Percentiles rank a stretch among this genome's conserved stretches.
phyloP scores from a whole-genome alignment of 805 yeast species.

The Saccharomycopsis javanensis region DNA sequence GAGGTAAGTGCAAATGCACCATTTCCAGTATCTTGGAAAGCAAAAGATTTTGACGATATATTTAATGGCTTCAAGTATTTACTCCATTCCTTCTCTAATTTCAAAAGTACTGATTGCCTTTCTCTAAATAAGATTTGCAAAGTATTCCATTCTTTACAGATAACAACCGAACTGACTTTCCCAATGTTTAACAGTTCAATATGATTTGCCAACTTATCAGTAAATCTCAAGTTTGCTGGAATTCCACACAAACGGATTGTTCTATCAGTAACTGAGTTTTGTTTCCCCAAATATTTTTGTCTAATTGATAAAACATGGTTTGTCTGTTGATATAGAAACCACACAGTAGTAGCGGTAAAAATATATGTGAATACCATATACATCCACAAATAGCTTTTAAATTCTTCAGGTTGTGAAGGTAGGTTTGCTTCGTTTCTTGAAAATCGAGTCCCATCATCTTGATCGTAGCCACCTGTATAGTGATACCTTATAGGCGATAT shows the following conservation, averaged over 20 bases:
- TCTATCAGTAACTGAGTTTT: slow-evolving; percentile 82
- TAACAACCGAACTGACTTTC: slow-evolving; percentile 61
- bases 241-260: slow-evolving; percentile 84
- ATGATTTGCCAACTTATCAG: slow-evolving; percentile 58
- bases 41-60: slow-evolving; percentile 5
- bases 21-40: slow-evolving; percentile 12
- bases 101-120: slow-evolving; percentile 42
- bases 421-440: background rate
- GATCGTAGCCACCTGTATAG: slow-evolving; percentile 73
- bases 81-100: slow-evolving; percentile 66
- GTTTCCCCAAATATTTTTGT: slow-evolving; percentile 74
- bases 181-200: slow-evolving; percentile 75
- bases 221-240: slow-evolving; percentile 71
- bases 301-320: slow-evolving; percentile 64
- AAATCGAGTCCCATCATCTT: slow-evolving; percentile 32
- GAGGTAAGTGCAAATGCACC: slow-evolving; percentile 13
- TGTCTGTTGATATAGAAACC: slow-evolving; percentile 59
- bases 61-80: slow-evolving; percentile 43
- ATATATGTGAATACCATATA: slow-evolving; percentile 81
- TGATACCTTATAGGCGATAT: slow-evolving; percentile 80
- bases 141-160: slow-evolving; percentile 81
- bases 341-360: slow-evolving; percentile 61
- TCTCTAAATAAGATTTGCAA: slow-evolving; percentile 56
- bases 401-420: slow-evolving; percentile 19
- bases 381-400: slow-evolving; percentile 57